Evolutionary conservation across 768 basidiomycete genomes (phyloP), one percentile per base, ranked within the genome.

Genomic region (Phanerochaete carnosa): DNA sequence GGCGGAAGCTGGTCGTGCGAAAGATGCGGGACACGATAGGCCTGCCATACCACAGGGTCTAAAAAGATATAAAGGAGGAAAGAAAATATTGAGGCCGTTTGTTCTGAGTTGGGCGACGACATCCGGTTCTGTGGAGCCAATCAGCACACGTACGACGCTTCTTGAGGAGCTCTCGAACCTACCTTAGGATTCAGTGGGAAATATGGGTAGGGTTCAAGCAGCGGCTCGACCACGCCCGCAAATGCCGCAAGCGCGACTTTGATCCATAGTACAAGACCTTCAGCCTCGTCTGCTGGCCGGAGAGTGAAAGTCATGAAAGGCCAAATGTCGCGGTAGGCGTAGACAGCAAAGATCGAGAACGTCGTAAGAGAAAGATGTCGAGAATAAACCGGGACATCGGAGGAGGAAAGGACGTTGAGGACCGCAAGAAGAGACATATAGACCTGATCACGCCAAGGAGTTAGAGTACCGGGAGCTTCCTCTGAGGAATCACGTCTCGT

Each of bases 1-100:
- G 67, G 69, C 1, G 80, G 80, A 0, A 78, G 64, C 23, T 66
- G 45, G 1, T 71, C 70, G 50, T 66, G 68, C 0, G 68, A 43
- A 19, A 76, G 59, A 55, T 72, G 73, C 1, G 69, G 56, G 11
- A 65, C 59, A 2, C 69, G 63, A 30, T 65, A 73, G 0, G 75
- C 76, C 1, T 54, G 46, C 22, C 49, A 62, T 5, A 77, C 66
- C 22, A 72, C 35, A 2, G 66, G 65, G 51, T 79, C 76, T 62
- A 80, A 67, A 71, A 73, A 82, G 39, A 69, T 65, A 65, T 75
- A 80, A 28, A 72, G 66, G 15, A 76, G 39, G 55, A 75, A 68
- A 5, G 75, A 79, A 11, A 78, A 60, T 47, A 71, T 68, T 0
- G 78, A 77, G 0, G 79, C 75, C 1, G 76, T 79, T 59, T 80